Evolutionary conservation across 495 filamentous ascomycete species (phyloP), one percentile per base, ranked within the genome.

Genomic region (Neurospora sp.): DNA sequence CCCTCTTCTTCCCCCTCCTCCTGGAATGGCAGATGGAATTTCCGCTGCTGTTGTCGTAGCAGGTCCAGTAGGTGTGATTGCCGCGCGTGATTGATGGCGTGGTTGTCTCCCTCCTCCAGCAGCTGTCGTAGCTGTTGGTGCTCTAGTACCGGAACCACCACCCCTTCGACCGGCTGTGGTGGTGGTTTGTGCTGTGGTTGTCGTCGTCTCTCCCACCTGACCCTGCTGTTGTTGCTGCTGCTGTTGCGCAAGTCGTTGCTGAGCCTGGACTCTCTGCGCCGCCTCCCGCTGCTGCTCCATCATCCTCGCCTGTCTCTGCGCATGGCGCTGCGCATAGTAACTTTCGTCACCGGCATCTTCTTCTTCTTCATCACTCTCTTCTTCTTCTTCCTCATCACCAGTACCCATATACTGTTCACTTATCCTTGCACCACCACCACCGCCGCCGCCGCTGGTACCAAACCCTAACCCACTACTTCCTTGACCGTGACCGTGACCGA

Each of bases 341-440:
- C 75, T 76, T 5, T 71, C 71, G 7, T 79, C 77, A 20, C 70
- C 74, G 73, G 76, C 78, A 3, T 76, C 72, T 10, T 77, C 78
- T n/a, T 78, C 77, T 18, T 74, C 73, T 16, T 76, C 75, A 8
- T 76, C 75, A 12, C 73, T 70, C 2, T 75, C 72, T 20, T 11
- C 31, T 3, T 72, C 71, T 9, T 39, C n/a, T 5, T 12, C 49
- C 2, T 27, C 49, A 7, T 27, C 11, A 4, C 49, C 49, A 3
- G 5, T 60, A 7, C 49, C 20, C 27, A 38, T 35, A 14, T 69
- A 12, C 18, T 39, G 42, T 41, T 69, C 27, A 20, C 27, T n/a
- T 41, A 44, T 23, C 71, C 37, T 72, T 69, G 18, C 18, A 18
- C 35, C 27, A 27, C 23, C 46, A 37, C 39, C 23, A 27, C 11